phyloP scores from a whole-genome alignment of 2,329 filamentous ascomycete genomes.

The Neobulgaria alba region DNA sequence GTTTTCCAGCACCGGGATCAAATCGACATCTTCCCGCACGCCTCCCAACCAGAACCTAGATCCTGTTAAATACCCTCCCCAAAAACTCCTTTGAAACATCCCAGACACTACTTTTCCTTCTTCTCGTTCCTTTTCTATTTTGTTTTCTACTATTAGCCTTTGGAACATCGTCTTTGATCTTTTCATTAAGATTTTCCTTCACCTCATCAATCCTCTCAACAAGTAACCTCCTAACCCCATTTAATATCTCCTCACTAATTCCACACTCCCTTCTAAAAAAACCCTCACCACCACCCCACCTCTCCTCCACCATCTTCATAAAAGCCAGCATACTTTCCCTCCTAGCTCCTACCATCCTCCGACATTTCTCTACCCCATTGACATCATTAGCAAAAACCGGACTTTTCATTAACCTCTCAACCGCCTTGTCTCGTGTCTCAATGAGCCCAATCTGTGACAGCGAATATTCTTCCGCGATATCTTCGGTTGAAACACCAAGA shows the following conservation, averaged over 20 bases:
- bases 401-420: slow-evolving; percentile 28
- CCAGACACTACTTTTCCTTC: no score
- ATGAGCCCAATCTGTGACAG: slow-evolving; percentile 54
- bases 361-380: slow-evolving; percentile 9
- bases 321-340: slow-evolving; percentile 19
- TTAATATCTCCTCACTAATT: slow-evolving; percentile 11
- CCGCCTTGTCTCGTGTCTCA: slow-evolving; percentile 38
- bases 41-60: no score
- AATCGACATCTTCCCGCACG: no score
- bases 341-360: slow-evolving; percentile 22
- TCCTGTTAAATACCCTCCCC: no score
- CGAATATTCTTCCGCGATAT: slow-evolving; percentile 56
- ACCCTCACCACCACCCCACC: slow-evolving; percentile 18
- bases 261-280: slow-evolving; percentile 12
- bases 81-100: no score
- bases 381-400: slow-evolving; percentile 12
- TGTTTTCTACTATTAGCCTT: no score
- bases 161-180: no score
- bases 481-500: slow-evolving; percentile 47
- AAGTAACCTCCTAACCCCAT: slow-evolving; percentile 12
- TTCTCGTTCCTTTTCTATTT: no score
- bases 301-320: slow-evolving; percentile 16
- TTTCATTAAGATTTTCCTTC: not conserved
- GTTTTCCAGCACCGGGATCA: no score
- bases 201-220: not conserved